Conservation (phyloP, 164 flowering plant species). For the Amborella trichopoda region DNA sequence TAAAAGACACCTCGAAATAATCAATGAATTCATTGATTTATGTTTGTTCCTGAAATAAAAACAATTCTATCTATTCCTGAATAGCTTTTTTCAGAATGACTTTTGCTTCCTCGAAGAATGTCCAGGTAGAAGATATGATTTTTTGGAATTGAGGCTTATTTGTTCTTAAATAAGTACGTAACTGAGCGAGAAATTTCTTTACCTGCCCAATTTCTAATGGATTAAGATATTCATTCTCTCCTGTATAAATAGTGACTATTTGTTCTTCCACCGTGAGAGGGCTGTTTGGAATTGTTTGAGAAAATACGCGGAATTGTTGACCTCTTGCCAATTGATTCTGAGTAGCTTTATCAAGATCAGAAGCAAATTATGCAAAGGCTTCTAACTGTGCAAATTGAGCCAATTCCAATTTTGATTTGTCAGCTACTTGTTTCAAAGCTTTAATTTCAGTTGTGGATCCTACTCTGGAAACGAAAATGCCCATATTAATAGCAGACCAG, state of each 20-base stretch:
- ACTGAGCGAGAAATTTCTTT: neutral
- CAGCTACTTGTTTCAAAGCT: neutral
- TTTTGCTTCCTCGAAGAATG: neutral
- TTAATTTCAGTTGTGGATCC: neutral
- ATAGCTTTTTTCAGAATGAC: neutral
- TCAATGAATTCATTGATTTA: too few species aligned
- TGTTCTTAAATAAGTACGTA: neutral
- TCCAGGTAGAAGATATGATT: neutral
- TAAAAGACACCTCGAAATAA: too few species aligned
- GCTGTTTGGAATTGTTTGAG: neutral
- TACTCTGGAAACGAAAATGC: too few species aligned
- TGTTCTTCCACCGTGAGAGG: neutral
- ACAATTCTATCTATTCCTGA: neutral
- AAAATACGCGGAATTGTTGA: neutral
- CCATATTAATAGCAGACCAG: too few species aligned
- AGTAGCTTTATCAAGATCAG: neutral
- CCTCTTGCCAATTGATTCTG: neutral
- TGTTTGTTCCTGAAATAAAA: too few species aligned
- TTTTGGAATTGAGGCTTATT: neutral
- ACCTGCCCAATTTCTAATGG: neutral
- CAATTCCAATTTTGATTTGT: constrained; percentile 1
- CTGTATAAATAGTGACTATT: neutral
- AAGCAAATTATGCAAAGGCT: constrained; percentile 1
- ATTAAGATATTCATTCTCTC: neutral
- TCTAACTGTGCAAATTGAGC: constrained; percentile 3